phyloP scores from a whole-genome alignment of 208 protist genomes.

The Leishmania tarentolae region DNA sequence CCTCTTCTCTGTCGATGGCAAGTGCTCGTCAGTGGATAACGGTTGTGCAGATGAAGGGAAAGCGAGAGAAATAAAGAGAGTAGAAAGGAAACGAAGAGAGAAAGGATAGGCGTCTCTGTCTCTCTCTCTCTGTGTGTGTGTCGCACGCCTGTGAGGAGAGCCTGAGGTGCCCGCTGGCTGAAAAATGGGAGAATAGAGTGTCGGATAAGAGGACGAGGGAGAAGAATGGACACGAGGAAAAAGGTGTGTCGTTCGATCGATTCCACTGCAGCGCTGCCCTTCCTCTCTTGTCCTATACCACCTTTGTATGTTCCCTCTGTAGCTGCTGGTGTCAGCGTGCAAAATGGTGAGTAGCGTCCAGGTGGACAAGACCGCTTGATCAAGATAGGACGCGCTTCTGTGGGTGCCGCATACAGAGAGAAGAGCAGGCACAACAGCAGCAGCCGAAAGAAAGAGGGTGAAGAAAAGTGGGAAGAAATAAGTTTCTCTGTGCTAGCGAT shows the following conservation, averaged over 20 bases:
- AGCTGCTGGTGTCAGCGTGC: background rate
- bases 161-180: background rate
- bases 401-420: background rate
- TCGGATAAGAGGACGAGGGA: background rate
- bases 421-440: background rate
- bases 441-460: background rate
- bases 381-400: background rate
- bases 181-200: background rate
- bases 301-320: background rate
- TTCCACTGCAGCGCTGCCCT: conserved; percentile 3
- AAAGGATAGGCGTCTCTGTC: background rate
- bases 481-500: background rate
- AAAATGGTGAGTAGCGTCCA: background rate
- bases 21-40: background rate
- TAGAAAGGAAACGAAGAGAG: background rate
- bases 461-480: background rate
- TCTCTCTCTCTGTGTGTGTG: background rate
- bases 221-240: background rate
- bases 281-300: background rate
- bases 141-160: background rate
- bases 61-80: background rate
- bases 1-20: background rate
- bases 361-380: background rate
- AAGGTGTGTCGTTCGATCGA: background rate
- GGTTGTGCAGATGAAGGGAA: background rate